A percentile compares a stretch with the other conserved stretches of the same genome.
These are phyloP conservation scores for Catharanthus roseus DNA, from an alignment of 257 asterid genomes.

Conservation along the genomic window DNA sequence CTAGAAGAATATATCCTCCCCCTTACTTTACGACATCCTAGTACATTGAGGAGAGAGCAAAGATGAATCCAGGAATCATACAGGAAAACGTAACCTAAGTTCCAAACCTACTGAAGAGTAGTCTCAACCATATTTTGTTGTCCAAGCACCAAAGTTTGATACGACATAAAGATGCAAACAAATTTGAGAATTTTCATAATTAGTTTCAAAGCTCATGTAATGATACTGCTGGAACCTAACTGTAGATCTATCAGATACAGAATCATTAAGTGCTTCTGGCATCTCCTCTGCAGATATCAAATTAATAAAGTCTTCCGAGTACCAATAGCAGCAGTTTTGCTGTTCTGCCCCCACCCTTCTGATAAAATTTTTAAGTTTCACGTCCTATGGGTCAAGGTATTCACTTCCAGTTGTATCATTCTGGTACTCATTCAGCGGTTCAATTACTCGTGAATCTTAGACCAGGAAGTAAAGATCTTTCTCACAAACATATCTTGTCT, in stretches of 20 bases:
- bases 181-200: neutral
- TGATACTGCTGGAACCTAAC: no score
- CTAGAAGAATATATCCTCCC: neutral
- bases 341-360: neutral
- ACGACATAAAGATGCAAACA: neutral
- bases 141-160: neutral
- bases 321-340: neutral
- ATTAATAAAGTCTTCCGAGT: neutral
- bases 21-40: neutral
- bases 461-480: neutral
- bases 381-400: neutral
- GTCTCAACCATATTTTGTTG: neutral
- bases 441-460: neutral
- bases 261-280: neutral
- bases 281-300: neutral
- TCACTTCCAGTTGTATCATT: neutral
- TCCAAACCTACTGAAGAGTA: neutral
- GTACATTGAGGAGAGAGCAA: neutral
- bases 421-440: neutral
- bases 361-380: neutral
- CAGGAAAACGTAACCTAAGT: neutral
- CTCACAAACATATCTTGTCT: no score
- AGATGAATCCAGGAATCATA: neutral
- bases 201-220: neutral
- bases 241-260: neutral